A percentile compares a stretch with the other conserved stretches of the same genome.
Conservation (phyloP, 2,329 filamentous ascomycete species). For the Colletotrichum lentis region DNA sequence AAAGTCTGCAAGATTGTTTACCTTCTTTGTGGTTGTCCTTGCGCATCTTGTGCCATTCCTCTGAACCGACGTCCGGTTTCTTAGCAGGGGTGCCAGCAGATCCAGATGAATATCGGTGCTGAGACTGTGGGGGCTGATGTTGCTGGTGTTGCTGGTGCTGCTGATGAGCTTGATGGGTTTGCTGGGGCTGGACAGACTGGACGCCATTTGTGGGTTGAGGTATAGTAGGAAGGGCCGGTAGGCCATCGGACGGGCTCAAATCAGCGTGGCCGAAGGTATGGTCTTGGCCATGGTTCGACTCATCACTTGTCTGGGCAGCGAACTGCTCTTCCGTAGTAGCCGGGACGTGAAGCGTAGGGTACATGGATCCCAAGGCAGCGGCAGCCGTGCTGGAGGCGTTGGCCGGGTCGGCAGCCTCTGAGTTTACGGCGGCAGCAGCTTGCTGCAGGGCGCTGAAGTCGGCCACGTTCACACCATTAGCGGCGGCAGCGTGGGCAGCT, state of each 20-base stretch:
- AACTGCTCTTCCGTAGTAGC: conserved; percentile 68
- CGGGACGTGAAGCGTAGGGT: conserved; percentile 66
- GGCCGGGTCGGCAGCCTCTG: conserved; percentile 58
- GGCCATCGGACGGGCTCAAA: conserved; percentile 47
- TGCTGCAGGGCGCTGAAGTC: conserved; percentile 67
- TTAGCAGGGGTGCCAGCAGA: conserved; percentile 54
- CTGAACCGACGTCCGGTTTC: conserved; percentile 92
- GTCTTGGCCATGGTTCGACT: conserved; percentile 47
- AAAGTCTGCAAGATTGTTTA: conserved; percentile 52
- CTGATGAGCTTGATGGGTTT: conserved; percentile 40
- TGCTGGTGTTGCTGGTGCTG: conserved; percentile 41
- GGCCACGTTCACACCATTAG: conserved; percentile 57
- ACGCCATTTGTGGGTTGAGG: conserved; percentile 36
- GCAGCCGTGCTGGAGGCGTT: conserved; percentile 68
- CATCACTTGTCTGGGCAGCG: conserved; percentile 58
- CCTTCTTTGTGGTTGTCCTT: conserved; percentile 99
- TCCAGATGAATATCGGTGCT: conserved; percentile 47
- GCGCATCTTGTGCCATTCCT: conserved; percentile 97
- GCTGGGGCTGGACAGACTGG: conserved; percentile 32
- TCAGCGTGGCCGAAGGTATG: conserved; percentile 49
- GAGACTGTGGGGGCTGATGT: conserved; percentile 42
- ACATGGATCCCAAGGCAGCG: conserved; percentile 65
- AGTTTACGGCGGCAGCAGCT: conserved; percentile 57
- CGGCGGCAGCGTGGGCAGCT: conserved; percentile 49
- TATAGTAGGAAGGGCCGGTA: conserved; percentile 35